Base-by-base conservation (phyloP, 495 filamentous ascomycete genomes). In the Collariella sp. region DNA sequence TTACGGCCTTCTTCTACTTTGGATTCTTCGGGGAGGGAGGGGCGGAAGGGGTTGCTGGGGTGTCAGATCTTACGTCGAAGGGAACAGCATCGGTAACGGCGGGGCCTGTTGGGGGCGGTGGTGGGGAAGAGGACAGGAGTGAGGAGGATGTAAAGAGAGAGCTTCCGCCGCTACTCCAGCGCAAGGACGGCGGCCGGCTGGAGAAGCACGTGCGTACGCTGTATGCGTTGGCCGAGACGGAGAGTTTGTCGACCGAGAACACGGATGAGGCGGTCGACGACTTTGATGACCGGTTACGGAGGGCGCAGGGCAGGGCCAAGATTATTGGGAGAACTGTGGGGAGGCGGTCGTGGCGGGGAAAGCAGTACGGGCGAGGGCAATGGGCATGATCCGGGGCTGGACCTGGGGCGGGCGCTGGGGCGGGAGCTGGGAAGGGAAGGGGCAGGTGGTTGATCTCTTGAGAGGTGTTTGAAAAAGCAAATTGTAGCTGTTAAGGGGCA, bases 181-280 rank as follows among this genome's bases (percentile, higher is more conserved):
- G 26, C 26, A 31, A 31, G 12, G 65, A 67, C 15, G 87, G 84
- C 55, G 61, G 79, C 4, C 74, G 90, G n/a, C 71, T 95, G 13
- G 73, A 75, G 33, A 87, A 82, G 66, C 87, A 96, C 55, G 70
- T 96, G 46, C 70, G 75, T 16, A 78, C 81, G 3, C 76, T 95
- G 5, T 77, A 86, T 52, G 86, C 83, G 40, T 70, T 95, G n/a
- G 79, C 84, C 1, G 89, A 95, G 56, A 83, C 86, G 0, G 82
- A 80, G n/a, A 91, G 81, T 15, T 66, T 95, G 11, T 82, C 83
- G 7, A 87, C 82, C 29, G 72, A 81, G 44, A 96, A 96, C 62
- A 84, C 77, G 1, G 90, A 95, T 59, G 88, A 91, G 41, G 82
- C 86, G 5, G 86, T 95, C 18, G 82, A 83, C 22, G 88, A 91